Evolutionary conservation across 345 rosid genomes (phyloP).

Genomic region (Zanthoxylum bungeanum): DNA sequence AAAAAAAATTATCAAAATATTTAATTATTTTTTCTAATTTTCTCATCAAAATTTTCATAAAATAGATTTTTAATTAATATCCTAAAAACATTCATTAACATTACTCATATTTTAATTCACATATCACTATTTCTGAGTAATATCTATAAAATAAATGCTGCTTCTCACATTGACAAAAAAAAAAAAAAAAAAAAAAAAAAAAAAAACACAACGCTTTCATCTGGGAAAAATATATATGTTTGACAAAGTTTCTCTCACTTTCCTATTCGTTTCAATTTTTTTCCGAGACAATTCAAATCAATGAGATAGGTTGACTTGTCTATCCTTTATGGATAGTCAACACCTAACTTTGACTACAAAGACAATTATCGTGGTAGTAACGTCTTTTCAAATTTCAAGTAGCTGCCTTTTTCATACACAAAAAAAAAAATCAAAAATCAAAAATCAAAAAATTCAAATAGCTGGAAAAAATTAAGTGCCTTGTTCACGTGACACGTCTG

Average conservation of each 20-base stretch:
- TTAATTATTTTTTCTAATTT: no score
- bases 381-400: no score
- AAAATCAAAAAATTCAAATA: neutral
- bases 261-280: slow-evolving; percentile 4
- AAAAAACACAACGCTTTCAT: neutral
- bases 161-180: neutral
- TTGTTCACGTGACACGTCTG: slow-evolving; percentile 8
- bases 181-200: neutral
- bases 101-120: no score
- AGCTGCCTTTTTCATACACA: no score
- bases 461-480: neutral
- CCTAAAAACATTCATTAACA: no score
- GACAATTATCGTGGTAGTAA: neutral
- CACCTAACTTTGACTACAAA: slow-evolving; percentile 17
- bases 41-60: no score
- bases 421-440: no score
- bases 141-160: neutral
- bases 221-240: neutral
- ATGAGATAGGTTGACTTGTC: slow-evolving; percentile 13
- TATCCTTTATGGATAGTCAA: neutral
- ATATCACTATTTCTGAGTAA: neutral
- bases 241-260: neutral
- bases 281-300: slow-evolving; percentile 7
- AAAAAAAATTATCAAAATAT: no score
- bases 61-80: no score